Conservation (phyloP, 1,284 basidiomycete genomes). For the Bjerkandera adusta region DNA sequence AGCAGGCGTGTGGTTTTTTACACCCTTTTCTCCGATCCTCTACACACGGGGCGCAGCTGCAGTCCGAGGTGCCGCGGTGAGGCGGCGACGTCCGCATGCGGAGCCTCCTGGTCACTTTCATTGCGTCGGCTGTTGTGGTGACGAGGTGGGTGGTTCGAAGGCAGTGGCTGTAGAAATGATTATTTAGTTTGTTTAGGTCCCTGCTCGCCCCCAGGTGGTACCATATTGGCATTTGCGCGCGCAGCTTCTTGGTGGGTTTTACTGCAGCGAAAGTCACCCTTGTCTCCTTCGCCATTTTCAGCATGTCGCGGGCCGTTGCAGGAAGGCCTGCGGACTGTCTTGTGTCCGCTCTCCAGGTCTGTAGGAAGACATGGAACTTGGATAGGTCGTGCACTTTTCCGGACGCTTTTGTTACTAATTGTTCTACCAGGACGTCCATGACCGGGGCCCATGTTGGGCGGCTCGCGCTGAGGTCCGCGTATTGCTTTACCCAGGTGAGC, state of each 20-base stretch:
- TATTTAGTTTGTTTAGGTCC: no score
- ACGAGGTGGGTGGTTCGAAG: no score
- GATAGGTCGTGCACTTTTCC: neutral
- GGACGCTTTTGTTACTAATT: neutral
- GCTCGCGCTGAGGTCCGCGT: slow-evolving; percentile 8
- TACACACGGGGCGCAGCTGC: no score
- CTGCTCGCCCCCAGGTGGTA: slow-evolving; percentile 17
- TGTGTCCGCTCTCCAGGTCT: slow-evolving; percentile 16
- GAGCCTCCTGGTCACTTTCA: no score
- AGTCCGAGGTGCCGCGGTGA: no score
- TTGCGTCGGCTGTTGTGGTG: no score
- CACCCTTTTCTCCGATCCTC: no score
- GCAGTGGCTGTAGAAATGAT: no score
- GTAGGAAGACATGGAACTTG: slow-evolving; percentile 15
- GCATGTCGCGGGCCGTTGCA: slow-evolving; percentile 1
- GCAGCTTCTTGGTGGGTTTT: slow-evolving; percentile 10
- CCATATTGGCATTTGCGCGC: slow-evolving; percentile 23
- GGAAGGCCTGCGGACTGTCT: slow-evolving; percentile 1
- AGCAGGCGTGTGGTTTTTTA: no score
- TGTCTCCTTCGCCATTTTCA: slow-evolving; percentile 9
- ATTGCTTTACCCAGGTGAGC: slow-evolving; percentile 24
- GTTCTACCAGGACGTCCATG: slow-evolving; percentile 17
- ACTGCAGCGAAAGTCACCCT: slow-evolving; percentile 9
- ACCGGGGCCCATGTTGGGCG: slow-evolving; percentile 26
- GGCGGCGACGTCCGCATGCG: no score